Evolutionary conservation across 1,284 basidiomycete species (phyloP).

Genomic region (Marasmius oreades): DNA sequence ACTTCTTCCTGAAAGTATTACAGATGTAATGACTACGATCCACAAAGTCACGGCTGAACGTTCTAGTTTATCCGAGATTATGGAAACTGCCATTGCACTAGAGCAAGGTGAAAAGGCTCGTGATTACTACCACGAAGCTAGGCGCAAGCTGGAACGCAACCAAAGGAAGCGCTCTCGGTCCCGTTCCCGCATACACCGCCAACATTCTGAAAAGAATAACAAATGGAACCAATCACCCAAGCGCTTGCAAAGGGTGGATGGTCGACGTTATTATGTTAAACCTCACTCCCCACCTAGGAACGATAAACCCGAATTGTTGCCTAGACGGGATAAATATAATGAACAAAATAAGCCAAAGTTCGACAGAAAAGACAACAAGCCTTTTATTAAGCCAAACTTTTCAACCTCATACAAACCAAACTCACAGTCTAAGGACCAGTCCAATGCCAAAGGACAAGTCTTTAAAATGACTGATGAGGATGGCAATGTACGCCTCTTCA

Average conservation of each 20-base stretch:
- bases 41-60: constrained; percentile 5
- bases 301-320: not conserved
- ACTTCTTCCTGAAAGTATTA: not conserved
- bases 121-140: constrained; percentile 4
- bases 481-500: not conserved
- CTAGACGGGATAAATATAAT: not conserved
- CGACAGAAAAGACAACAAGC: not conserved
- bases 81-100: constrained; percentile 6
- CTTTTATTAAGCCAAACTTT: not conserved
- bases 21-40: constrained; percentile 1
- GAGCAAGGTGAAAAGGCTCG: constrained; percentile 4
- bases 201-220: not conserved
- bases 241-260: constrained; percentile 2
- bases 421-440: not conserved
- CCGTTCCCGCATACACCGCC: not conserved
- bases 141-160: not conserved
- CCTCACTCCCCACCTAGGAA: not conserved
- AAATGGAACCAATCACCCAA: not conserved
- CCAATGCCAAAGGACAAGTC: not conserved
- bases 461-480: constrained; percentile 6
- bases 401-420: not conserved
- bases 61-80: constrained; percentile 6
- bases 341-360: not conserved
- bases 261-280: not conserved
- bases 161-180: not conserved